Conservation (phyloP, 1,139 yeast genomes). For the Suhomyces taliae region DNA sequence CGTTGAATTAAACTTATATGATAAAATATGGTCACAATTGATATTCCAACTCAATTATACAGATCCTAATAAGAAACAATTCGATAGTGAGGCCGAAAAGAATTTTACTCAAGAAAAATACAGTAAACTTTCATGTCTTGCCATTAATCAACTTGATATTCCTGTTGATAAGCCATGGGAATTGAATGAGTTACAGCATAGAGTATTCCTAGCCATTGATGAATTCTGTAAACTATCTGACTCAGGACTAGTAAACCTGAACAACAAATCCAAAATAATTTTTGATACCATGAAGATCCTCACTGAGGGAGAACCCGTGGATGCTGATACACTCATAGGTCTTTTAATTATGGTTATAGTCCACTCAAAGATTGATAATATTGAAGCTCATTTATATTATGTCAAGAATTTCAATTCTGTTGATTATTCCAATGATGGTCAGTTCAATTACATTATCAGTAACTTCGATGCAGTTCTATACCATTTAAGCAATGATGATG, state of each 20-base stretch:
- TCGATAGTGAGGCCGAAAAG: slow-evolving; percentile 30
- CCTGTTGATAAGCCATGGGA: slow-evolving; percentile 46
- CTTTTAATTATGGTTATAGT: slow-evolving; percentile 70
- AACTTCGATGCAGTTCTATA: slow-evolving; percentile 80
- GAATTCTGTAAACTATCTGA: slow-evolving; percentile 54
- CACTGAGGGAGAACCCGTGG: slow-evolving; percentile 44
- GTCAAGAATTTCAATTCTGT: slow-evolving; percentile 56
- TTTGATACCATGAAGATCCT: slow-evolving; percentile 54
- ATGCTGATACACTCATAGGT: slow-evolving; percentile 82
- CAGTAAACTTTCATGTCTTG: slow-evolving; percentile 49
- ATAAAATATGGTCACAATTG: slow-evolving; percentile 59
- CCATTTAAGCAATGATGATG: slow-evolving; percentile 49
- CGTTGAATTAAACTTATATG: slow-evolving; percentile 67
- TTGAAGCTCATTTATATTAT: slow-evolving; percentile 67
- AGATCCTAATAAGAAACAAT: slow-evolving; percentile 32
- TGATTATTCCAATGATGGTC: slow-evolving; percentile 31
- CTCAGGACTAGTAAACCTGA: slow-evolving; percentile 47
- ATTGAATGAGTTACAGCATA: slow-evolving; percentile 44
- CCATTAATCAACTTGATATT: slow-evolving; percentile 71
- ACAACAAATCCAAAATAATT: slow-evolving; percentile 54
- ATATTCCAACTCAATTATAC: slow-evolving; percentile 35
- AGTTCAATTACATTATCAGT: slow-evolving; percentile 53
- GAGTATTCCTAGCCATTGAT: slow-evolving; percentile 53
- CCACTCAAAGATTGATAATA: slow-evolving; percentile 56
- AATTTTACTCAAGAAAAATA: slow-evolving; percentile 36